Conservation (phyloP, 2,329 filamentous ascomycete genomes). For the Plectosphaerella plurivora region DNA sequence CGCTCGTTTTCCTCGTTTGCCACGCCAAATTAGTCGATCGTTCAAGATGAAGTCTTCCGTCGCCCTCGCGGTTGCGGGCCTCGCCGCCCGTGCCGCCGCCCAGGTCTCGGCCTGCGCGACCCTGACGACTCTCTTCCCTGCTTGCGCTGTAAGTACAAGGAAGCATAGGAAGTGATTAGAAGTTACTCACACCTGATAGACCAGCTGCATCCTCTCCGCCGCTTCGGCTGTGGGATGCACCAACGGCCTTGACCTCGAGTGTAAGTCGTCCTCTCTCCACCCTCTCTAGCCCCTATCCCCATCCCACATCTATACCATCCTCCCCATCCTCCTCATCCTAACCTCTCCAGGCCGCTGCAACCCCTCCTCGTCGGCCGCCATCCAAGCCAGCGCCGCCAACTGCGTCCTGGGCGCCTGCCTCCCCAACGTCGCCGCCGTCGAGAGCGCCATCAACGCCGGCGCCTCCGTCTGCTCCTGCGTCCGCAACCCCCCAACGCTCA, state of each 20-base stretch:
- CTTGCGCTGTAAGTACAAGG: slow-evolving; percentile 17
- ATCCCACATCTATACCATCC: no score
- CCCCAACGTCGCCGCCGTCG: slow-evolving; percentile 2
- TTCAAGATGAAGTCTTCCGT: not conserved
- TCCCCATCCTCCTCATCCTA: not conserved
- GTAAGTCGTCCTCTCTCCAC: slow-evolving; percentile 9
- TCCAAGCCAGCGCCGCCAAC: slow-evolving; percentile 11
- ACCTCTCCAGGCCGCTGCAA: slow-evolving; percentile 14
- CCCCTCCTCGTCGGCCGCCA: slow-evolving; percentile 12
- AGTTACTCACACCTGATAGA: slow-evolving; percentile 7
- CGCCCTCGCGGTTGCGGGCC: not conserved
- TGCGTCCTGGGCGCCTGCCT: slow-evolving; percentile 15
- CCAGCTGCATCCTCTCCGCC: slow-evolving; percentile 15
- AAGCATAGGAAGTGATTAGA: no score
- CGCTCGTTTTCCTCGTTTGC: no score
- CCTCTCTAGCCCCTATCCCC: not conserved
- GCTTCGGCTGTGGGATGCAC: slow-evolving; percentile 17
- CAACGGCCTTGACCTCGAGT: slow-evolving; percentile 14
- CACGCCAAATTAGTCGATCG: not conserved
- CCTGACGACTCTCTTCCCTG: slow-evolving; percentile 16
- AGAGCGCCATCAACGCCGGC: slow-evolving; percentile 14
- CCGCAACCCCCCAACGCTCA: slow-evolving; percentile 8
- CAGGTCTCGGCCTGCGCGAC: not conserved
- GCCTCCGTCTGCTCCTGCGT: slow-evolving; percentile 15
- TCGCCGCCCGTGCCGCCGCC: not conserved